phyloP scores from a whole-genome alignment of 192 early-diverging fungal genomes.

The Podila clonocystis region DNA sequence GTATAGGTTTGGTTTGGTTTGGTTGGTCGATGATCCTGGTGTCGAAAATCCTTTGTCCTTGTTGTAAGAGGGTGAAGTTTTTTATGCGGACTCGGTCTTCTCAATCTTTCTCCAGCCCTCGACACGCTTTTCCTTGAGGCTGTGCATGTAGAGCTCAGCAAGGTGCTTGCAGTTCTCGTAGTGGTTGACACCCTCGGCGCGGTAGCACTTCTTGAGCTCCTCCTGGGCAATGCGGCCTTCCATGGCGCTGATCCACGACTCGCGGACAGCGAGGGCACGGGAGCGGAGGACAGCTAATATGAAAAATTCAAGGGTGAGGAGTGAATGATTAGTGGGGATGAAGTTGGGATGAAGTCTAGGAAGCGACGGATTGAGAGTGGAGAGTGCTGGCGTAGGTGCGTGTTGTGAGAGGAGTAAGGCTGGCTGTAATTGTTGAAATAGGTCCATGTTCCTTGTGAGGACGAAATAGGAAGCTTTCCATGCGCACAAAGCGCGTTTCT shows the following conservation, averaged over 20 bases:
- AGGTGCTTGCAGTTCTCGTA: slow-evolving; percentile 91
- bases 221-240: slow-evolving; percentile 86
- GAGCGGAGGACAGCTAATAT: slow-evolving; percentile 67
- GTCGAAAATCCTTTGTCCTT: not conserved
- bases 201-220: slow-evolving; percentile 92
- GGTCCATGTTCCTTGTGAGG: no score
- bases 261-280: slow-evolving; percentile 82
- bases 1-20: no score
- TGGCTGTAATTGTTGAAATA: no score
- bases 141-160: slow-evolving; percentile 81
- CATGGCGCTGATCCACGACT: slow-evolving; percentile 92
- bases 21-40: not conserved
- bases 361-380: no score
- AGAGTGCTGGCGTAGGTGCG: no score
- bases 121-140: slow-evolving; percentile 63
- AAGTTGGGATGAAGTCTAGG: not conserved
- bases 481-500: no score
- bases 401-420: no score
- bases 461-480: no score
- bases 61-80: not conserved
- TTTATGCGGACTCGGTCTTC: slow-evolving; percentile 48
- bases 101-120: slow-evolving; percentile 62
- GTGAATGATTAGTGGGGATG: not conserved
- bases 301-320: not conserved
- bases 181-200: slow-evolving; percentile 93